These are phyloP conservation scores for Aureobasidium sp. DNA, from an alignment of 2,329 filamentous ascomycete genomes.

Conservation along the genomic window DNA sequence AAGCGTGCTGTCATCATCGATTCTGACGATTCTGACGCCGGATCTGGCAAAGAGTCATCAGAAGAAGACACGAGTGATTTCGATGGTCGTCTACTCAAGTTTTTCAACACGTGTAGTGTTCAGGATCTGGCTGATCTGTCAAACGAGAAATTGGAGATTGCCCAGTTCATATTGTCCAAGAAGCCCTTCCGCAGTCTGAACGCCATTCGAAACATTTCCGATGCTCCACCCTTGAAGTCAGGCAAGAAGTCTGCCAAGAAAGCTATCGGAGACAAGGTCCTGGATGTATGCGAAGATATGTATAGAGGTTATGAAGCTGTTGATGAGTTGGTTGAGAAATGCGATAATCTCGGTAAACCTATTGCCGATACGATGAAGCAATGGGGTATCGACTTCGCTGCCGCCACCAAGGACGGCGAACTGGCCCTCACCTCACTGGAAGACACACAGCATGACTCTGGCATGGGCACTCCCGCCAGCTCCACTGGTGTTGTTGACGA, in stretches of 20 bases:
- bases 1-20: conserved; percentile 28
- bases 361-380: conserved; percentile 57
- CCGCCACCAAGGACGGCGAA: conserved; percentile 52
- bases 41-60: conserved; percentile 8
- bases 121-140: conserved; percentile 78
- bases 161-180: conserved; percentile 62
- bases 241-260: conserved; percentile 46
- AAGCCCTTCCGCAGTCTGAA: conserved; percentile 66
- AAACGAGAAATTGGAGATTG: conserved; percentile 61
- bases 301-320: conserved; percentile 74
- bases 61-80: conserved; percentile 29
- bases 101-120: conserved; percentile 72
- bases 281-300: conserved; percentile 64
- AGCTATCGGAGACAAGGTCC: conserved; percentile 56
- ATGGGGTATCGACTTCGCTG: conserved; percentile 63
- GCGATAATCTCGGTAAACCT: conserved; percentile 64
- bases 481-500: conserved; percentile 27
- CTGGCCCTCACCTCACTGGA: conserved; percentile 53
- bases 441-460: conserved; percentile 52
- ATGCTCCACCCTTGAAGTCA: conserved; percentile 41
- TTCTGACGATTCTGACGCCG: conserved; percentile 25
- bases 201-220: conserved; percentile 58
- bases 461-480: conserved; percentile 56
- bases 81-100: conserved; percentile 59
- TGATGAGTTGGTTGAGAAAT: conserved; percentile 70